Evolutionary conservation across 441 rosid species (phyloP), one percentile per base, ranked within the genome.

Genomic region (Croton laevigatus): DNA sequence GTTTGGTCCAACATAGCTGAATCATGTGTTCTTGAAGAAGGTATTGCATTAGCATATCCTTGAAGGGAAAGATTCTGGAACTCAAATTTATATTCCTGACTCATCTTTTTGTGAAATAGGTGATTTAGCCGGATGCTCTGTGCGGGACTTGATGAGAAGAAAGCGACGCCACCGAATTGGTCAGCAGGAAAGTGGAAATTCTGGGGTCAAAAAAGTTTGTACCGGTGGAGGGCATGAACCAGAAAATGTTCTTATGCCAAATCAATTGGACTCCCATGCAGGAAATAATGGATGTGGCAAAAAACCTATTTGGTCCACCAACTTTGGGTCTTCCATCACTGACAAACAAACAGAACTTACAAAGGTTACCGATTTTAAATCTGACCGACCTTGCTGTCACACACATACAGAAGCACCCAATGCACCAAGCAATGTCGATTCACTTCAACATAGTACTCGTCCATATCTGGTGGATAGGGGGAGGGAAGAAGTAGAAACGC

Each of bases 81-180:
- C 60, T 75, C 75, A 68, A 76, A 72, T 62, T 38, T 66, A 65
- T 73, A 80, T 66, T 76, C 71, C 73, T 71, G 83, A 71, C 36
- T 42, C 72, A 44, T 75, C 73, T 80, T 74, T 40, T 69, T 67
- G 70, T 80, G 82, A 81, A 72, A 73, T 68, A 61, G 75, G 73
- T 61, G 20, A 78, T 44, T 78, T 79, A 76, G 81, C 65, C 69
- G 86, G 83, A 73, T 81, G 88, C 83, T 91, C 96, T 32, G 73
- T 91, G 36, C 88, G 99, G 69, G 98, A 93, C 76, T 79, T 96
- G 88, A 96, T 93, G 98, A 87, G 98, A 72, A 88, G 75, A 79
- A 93, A 90, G 76, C 86, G 98, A 65, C 58, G 75, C 79, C 62
- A 74, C 79, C 88, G 69, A 64, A 78, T 75, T 71, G 82, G 81